Evolutionary conservation across 2,329 filamentous ascomycete genomes (phyloP).

Genomic region (Alternaria ethzedia): DNA sequence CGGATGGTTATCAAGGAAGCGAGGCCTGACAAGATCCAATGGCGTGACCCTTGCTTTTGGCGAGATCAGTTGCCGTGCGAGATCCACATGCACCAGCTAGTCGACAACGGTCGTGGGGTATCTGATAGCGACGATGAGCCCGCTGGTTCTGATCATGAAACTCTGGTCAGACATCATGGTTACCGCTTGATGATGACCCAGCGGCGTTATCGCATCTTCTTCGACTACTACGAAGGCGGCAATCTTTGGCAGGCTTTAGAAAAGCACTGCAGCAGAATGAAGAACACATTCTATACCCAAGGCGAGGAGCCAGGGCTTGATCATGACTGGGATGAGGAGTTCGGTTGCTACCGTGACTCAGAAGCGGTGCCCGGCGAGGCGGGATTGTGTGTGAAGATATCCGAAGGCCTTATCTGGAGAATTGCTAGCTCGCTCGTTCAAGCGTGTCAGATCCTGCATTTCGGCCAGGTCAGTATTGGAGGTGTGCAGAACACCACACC

Average conservation of each 20-base stretch:
- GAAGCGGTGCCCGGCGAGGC: neutral
- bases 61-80: conserved; percentile 9
- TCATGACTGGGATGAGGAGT: neutral
- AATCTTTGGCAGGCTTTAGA: neutral
- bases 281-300: neutral
- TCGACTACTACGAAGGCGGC: conserved; percentile 3
- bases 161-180: conserved; percentile 6
- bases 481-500: neutral
- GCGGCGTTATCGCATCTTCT: conserved; percentile 9
- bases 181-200: conserved; percentile 18
- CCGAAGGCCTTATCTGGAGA: neutral
- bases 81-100: conserved; percentile 14
- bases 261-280: neutral
- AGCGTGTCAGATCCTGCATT: neutral
- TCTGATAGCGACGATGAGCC: neutral
- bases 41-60: conserved; percentile 11
- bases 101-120: conserved; percentile 1
- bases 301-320: neutral
- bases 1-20: conserved; percentile 13
- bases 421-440: neutral
- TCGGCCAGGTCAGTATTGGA: neutral
- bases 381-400: neutral
- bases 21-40: neutral
- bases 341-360: neutral
- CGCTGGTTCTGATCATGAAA: neutral